These are phyloP conservation scores for Tetraselmis chui DNA, from an alignment of 139 green algal genomes.

Conservation along the genomic window DNA sequence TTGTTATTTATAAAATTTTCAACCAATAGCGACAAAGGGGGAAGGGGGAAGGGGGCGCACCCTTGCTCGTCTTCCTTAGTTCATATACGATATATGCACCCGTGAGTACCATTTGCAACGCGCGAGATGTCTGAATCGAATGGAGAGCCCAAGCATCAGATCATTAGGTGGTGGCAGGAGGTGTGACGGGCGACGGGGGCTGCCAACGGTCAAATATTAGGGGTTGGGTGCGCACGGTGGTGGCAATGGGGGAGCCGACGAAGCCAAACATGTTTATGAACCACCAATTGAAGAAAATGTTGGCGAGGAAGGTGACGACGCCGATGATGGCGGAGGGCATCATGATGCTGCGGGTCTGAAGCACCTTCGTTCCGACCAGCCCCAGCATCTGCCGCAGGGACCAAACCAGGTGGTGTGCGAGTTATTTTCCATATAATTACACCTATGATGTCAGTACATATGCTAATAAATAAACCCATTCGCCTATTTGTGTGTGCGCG, in stretches of 20 bases:
- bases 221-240: conserved; percentile 5
- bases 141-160: background rate
- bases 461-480: too few species aligned
- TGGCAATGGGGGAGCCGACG: conserved; percentile 26
- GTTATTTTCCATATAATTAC: too few species aligned
- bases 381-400: background rate
- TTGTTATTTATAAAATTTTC: too few species aligned
- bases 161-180: background rate
- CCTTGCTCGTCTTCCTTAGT: background rate
- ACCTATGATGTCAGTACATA: too few species aligned
- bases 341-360: conserved; percentile 42
- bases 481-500: too few species aligned
- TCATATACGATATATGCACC: background rate
- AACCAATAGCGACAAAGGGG: background rate
- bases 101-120: background rate
- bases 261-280: conserved; percentile 24
- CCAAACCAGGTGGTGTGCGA: too few species aligned
- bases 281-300: conserved; percentile 21
- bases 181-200: too few species aligned
- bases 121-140: background rate
- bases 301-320: conserved; percentile 16
- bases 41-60: background rate
- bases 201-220: too few species aligned
- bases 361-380: conserved; percentile 29
- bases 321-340: conserved; percentile 20